phyloP scores from a whole-genome alignment of 768 basidiomycete genomes.

The Tubosaeta sp. region DNA sequence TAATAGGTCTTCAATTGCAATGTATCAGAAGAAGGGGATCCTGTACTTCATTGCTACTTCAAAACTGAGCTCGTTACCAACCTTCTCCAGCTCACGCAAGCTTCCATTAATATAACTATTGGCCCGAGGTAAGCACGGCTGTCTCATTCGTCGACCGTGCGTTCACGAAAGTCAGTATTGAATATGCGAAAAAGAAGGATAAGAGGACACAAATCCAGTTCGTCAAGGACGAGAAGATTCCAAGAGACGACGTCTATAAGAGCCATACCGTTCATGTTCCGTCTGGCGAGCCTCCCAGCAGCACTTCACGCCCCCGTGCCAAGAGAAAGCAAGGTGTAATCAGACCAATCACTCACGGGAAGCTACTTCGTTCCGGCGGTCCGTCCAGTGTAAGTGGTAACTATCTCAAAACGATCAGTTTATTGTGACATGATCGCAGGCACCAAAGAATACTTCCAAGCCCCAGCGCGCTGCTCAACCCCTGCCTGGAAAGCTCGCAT shows the following conservation, averaged over 20 bases:
- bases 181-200: slow-evolving; percentile 96
- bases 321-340: slow-evolving; percentile 85
- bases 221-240: slow-evolving; percentile 82
- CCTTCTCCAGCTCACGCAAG: slow-evolving; percentile 76
- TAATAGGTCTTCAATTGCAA: slow-evolving; percentile 71
- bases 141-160: neutral
- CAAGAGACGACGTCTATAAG: slow-evolving; percentile 83
- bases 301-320: slow-evolving; percentile 78
- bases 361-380: slow-evolving; percentile 72
- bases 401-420: neutral
- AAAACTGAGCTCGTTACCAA: slow-evolving; percentile 92
- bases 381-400: slow-evolving; percentile 50
- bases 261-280: slow-evolving; percentile 85
- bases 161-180: slow-evolving; percentile 51
- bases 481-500: slow-evolving; percentile 54
- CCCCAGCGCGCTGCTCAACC: slow-evolving; percentile 47
- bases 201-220: slow-evolving; percentile 87
- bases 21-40: slow-evolving; percentile 89
- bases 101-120: slow-evolving; percentile 66
- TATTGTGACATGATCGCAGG: slow-evolving; percentile 31
- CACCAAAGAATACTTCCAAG: slow-evolving; percentile 36
- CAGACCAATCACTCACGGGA: slow-evolving; percentile 81
- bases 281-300: slow-evolving; percentile 81
- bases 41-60: slow-evolving; percentile 85
- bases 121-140: slow-evolving; percentile 62